A percentile compares a stretch with the other conserved stretches of the same genome.
These are phyloP conservation scores for Juglanconis oblonga DNA, from an alignment of 2,329 filamentous ascomycete genomes.

Conservation along the genomic window DNA sequence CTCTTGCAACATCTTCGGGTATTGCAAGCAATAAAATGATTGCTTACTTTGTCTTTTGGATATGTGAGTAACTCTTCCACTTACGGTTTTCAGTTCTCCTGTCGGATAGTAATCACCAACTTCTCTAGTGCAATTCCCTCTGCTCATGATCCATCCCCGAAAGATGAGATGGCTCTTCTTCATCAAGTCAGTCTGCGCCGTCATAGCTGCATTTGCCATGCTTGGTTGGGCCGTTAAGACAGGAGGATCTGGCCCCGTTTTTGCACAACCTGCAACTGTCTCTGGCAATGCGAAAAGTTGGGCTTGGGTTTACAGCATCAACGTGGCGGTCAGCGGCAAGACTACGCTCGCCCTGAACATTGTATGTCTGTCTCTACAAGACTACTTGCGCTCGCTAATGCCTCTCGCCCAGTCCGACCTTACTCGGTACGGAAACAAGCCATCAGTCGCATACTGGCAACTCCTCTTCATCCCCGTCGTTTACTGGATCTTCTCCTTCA, in stretches of 20 bases:
- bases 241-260: slow-evolving; percentile 21
- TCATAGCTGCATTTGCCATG: slow-evolving; percentile 16
- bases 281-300: slow-evolving; percentile 41
- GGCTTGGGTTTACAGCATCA: slow-evolving; percentile 40
- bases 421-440: slow-evolving; percentile 21
- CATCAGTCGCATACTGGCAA: slow-evolving; percentile 31
- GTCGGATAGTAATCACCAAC: neutral
- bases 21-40: slow-evolving; percentile 35
- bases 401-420: slow-evolving; percentile 29
- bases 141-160: slow-evolving; percentile 40
- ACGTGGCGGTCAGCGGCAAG: slow-evolving; percentile 47
- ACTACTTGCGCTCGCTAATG: neutral
- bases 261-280: slow-evolving; percentile 21
- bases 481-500: slow-evolving; percentile 42
- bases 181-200: slow-evolving; percentile 38
- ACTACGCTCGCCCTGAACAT: slow-evolving; percentile 49
- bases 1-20: slow-evolving; percentile 32
- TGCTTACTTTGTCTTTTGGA: slow-evolving; percentile 46
- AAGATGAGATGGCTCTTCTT: slow-evolving; percentile 42
- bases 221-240: slow-evolving; percentile 15
- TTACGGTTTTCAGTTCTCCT: no score
- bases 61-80: slow-evolving; percentile 20
- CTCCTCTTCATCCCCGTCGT: slow-evolving; percentile 46
- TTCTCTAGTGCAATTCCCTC: slow-evolving; percentile 33
- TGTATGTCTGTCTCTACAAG: neutral